Evolutionary conservation across 495 filamentous ascomycete species (phyloP).

Genomic region (Penicillium bovifimosum): DNA sequence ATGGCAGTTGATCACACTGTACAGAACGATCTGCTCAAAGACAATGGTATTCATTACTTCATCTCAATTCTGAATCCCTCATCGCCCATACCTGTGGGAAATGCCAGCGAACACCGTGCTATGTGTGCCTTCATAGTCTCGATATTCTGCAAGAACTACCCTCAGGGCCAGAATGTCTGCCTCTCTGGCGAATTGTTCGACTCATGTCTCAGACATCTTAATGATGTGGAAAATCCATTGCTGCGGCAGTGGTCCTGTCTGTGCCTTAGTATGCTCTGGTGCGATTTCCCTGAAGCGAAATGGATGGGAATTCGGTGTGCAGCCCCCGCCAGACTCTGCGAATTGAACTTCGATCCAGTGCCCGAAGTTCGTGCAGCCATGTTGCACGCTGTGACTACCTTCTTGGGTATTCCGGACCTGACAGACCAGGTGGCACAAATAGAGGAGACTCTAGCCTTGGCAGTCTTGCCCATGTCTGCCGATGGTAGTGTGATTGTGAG

Average conservation of each 20-base stretch:
- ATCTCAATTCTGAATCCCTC: slow-evolving; percentile 79
- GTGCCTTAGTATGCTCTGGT: slow-evolving; percentile 94
- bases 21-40: slow-evolving; percentile 88
- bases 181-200: slow-evolving; percentile 75
- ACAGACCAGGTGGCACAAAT: slow-evolving; percentile 86
- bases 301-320: slow-evolving; percentile 83
- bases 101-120: slow-evolving; percentile 87
- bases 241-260: slow-evolving; percentile 95
- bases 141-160: slow-evolving; percentile 92
- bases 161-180: slow-evolving; percentile 84
- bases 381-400: slow-evolving; percentile 85
- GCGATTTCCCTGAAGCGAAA: slow-evolving; percentile 83
- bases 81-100: slow-evolving; percentile 73
- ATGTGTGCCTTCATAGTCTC: slow-evolving; percentile 99
- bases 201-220: slow-evolving; percentile 74
- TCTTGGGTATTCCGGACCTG: slow-evolving; percentile 88
- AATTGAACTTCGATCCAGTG: slow-evolving; percentile 77
- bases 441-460: slow-evolving; percentile 81
- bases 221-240: slow-evolving; percentile 77
- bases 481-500: slow-evolving; percentile 92
- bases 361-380: slow-evolving; percentile 95
- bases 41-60: slow-evolving; percentile 96
- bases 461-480: slow-evolving; percentile 76
- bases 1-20: slow-evolving; percentile 92
- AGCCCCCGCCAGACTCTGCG: slow-evolving; percentile 71